These are phyloP conservation scores for Aureoboletus auriporus DNA, from an alignment of 768 basidiomycete species.

Conservation along the genomic window DNA sequence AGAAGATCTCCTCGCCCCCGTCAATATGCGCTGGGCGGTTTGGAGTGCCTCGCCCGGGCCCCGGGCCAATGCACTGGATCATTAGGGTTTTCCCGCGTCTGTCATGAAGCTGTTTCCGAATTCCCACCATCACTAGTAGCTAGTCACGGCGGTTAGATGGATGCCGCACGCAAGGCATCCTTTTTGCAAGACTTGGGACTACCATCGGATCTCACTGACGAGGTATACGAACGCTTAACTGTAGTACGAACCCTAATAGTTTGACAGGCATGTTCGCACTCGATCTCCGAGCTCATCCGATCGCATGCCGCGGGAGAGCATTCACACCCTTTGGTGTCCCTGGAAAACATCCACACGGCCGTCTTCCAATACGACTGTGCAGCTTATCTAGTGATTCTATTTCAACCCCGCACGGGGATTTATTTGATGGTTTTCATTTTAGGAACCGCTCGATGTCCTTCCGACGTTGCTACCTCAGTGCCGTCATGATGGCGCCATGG, in stretches of 20 bases:
- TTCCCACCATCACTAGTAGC: no score
- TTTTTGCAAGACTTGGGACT: constrained; percentile 19
- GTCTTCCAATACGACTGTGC: constrained; percentile 12
- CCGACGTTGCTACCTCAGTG: constrained; percentile 32
- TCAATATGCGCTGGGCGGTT: constrained; percentile 49
- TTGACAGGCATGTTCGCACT: constrained; percentile 14
- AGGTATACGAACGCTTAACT: constrained; percentile 9
- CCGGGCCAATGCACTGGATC: constrained; percentile 39
- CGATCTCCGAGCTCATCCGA: constrained; percentile 17
- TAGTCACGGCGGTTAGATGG: background rate
- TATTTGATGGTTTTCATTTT: background rate
- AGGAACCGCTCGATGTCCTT: constrained; percentile 41
- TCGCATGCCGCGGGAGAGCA: constrained; percentile 10
- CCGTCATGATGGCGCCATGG: constrained; percentile 23
- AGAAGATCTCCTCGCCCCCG: constrained; percentile 58
- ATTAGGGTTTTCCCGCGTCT: constrained; percentile 40
- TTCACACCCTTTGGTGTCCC: constrained; percentile 2
- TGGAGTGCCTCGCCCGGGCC: constrained; percentile 53
- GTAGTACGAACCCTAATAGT: no score
- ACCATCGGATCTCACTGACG: constrained; percentile 21
- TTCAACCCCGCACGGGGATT: background rate
- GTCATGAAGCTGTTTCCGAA: constrained; percentile 10
- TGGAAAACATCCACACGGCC: constrained; percentile 16
- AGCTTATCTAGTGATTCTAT: constrained; percentile 14
- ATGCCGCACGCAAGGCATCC: background rate